These are phyloP conservation scores for Psilocybe sp. DNA, from an alignment of 768 basidiomycete genomes.

Conservation along the genomic window DNA sequence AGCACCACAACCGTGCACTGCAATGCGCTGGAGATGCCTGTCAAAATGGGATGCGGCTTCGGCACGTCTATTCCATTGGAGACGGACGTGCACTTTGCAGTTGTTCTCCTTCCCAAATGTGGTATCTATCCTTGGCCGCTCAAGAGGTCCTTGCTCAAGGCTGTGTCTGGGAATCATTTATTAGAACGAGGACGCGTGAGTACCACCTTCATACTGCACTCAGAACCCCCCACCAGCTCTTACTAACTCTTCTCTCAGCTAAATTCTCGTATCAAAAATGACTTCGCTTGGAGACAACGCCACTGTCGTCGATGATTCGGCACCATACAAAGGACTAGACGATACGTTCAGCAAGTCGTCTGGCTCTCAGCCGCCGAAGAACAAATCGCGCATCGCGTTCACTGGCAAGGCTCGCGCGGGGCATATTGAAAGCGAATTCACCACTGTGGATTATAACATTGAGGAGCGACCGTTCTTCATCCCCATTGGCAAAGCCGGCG, in stretches of 20 bases:
- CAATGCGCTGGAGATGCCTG: too few species aligned
- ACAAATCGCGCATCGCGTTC: slow-evolving; percentile 4
- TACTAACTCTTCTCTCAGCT: not conserved
- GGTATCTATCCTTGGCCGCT: too few species aligned
- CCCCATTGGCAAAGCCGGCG: slow-evolving; percentile 60
- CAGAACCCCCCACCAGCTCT: not conserved
- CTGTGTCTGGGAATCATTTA: not conserved
- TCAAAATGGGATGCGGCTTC: too few species aligned
- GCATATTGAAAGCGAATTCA: slow-evolving; percentile 33
- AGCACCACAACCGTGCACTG: too few species aligned
- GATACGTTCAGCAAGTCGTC: slow-evolving; percentile 13
- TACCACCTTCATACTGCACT: too few species aligned
- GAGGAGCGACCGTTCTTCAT: slow-evolving; percentile 72
- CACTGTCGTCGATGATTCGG: slow-evolving; percentile 42
- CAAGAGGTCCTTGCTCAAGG: not conserved
- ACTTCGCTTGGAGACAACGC: slow-evolving; percentile 38
- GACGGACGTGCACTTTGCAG: too few species aligned
- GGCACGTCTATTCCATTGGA: too few species aligned
- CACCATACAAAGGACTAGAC: slow-evolving; percentile 20
- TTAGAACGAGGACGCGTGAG: not conserved
- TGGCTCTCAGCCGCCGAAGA: slow-evolving; percentile 5
- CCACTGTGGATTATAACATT: slow-evolving; percentile 44
- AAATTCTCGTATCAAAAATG: slow-evolving; percentile 15
- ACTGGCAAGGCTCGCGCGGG: slow-evolving; percentile 12
- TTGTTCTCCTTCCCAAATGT: too few species aligned